Evolutionary conservation across 2,329 filamentous ascomycete species (phyloP), one percentile per base, ranked within the genome.

Genomic region (Aspergillus clavatus): DNA sequence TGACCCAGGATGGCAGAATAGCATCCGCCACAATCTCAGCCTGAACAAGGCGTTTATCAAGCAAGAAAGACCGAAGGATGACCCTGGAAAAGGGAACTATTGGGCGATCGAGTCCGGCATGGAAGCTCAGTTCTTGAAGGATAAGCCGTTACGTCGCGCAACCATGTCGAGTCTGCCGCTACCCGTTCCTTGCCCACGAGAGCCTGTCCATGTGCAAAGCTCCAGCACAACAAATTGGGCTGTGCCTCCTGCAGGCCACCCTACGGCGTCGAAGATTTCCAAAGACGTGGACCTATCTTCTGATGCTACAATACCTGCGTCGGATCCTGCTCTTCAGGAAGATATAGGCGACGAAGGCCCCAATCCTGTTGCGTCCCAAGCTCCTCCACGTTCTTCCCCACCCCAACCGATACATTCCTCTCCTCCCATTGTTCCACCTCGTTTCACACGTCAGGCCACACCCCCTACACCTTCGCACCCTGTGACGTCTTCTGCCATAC

Each of bases 11-110:
- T 98, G 93, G 93, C 91, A 97, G 70, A 98, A 98, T 69, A 97
- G 93, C 72, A 98, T 98, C 66, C 86, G 93, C 26, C 93, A 98
- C 70, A 98, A 98, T 58, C 81, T 98, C 26, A 96, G 90, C 62
- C 76, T 98, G 36, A 95, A 96, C 76, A 97, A 97, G 72, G 88
- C 87, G 38, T 97, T 97, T 62, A 83, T 90, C 65, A 97, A 97
- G 72, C 86, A 95, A 62, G 90, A 96, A 68, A 81, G 93, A 47
- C 89, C 90, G 46, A 97, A 97, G 75, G 90, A 96, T 63, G 93
- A 97, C 60, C 90, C 91, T 3, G 93, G 93, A 58, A 97, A 97
- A 70, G 93, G 93, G 35, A 91, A 95, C 68, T 97, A 97, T 72
- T 97, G 93, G 93, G 82, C 83, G 35, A 95, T 98, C 59, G 83